Evolutionary conservation across 2,329 filamentous ascomycete species (phyloP).

Genomic region (Penicillium sp.): DNA sequence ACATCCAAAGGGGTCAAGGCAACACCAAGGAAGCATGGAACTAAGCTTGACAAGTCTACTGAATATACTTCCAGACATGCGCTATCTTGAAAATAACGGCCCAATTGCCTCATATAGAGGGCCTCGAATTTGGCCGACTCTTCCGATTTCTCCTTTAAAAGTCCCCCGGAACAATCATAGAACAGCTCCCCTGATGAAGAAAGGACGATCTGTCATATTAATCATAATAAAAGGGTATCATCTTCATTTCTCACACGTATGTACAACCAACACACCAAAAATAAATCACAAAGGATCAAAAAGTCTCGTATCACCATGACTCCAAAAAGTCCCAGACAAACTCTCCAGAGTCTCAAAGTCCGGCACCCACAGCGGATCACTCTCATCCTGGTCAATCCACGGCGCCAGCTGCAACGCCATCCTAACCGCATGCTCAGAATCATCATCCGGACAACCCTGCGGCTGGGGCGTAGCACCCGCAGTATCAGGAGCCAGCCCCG

Average conservation of each 20-base stretch:
- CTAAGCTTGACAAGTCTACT: background rate
- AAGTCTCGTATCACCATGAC: slow-evolving; percentile 26
- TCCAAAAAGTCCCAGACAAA: slow-evolving; percentile 34
- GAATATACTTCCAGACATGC: background rate
- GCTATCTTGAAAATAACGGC: background rate
- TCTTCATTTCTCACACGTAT: background rate
- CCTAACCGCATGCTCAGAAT: slow-evolving; percentile 36
- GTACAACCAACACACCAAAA: background rate
- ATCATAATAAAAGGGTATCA: background rate
- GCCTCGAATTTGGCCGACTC: background rate
- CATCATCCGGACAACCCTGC: slow-evolving; percentile 21
- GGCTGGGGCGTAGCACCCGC: background rate
- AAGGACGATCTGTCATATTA: background rate
- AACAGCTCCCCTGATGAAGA: no score
- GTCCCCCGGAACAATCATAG: no score
- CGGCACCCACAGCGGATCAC: slow-evolving; percentile 41
- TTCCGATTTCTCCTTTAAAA: background rate
- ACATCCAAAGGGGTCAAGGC: background rate
- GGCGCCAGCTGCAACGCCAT: slow-evolving; percentile 43
- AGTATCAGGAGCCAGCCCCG: slow-evolving; percentile 15
- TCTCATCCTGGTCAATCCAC: slow-evolving; percentile 42
- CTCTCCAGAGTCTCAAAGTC: slow-evolving; percentile 40
- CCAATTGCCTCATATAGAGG: background rate
- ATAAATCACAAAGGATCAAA: slow-evolving; percentile 31
- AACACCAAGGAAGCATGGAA: background rate